A percentile compares a stretch with the other conserved stretches of the same genome.
phyloP scores from a whole-genome alignment of 163 green algal species.

The Scenedesmus sp. region DNA sequence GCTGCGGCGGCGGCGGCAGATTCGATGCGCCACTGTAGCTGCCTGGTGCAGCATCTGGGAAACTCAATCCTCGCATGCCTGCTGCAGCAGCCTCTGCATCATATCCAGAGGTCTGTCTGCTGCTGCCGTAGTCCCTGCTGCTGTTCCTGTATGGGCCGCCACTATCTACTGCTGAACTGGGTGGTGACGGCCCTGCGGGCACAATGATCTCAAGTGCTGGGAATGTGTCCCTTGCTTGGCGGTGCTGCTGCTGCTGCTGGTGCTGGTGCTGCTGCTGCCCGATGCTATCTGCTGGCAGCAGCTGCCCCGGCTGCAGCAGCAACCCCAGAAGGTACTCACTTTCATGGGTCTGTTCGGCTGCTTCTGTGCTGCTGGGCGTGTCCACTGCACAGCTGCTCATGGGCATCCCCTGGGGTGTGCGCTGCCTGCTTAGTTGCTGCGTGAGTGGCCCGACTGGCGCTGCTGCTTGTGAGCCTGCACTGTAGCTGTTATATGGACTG shows the following conservation, averaged over 20 bases:
- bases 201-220: slow-evolving; percentile 48
- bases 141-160: slow-evolving; percentile 21
- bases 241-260: neutral
- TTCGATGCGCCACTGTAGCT: neutral
- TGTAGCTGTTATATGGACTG: neutral
- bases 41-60: neutral
- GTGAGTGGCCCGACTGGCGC: slow-evolving; percentile 16
- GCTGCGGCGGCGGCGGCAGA: neutral
- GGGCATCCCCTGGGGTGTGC: slow-evolving; percentile 18
- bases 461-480: neutral
- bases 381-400: neutral
- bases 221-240: slow-evolving; percentile 20
- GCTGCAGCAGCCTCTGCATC: neutral
- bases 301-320: slow-evolving; percentile 9
- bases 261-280: neutral
- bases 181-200: slow-evolving; percentile 8
- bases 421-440: slow-evolving; percentile 30
- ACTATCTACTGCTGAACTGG: neutral
- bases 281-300: neutral
- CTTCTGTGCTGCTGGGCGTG: neutral
- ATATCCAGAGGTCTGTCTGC: neutral
- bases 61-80: neutral
- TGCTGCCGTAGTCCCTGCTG: slow-evolving; percentile 16
- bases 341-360: neutral
- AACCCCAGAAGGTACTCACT: neutral